Evolutionary conservation across 352 stramenopile genomes (phyloP), one percentile per base, ranked within the genome.

Genomic region (Phytophthora lateralis): DNA sequence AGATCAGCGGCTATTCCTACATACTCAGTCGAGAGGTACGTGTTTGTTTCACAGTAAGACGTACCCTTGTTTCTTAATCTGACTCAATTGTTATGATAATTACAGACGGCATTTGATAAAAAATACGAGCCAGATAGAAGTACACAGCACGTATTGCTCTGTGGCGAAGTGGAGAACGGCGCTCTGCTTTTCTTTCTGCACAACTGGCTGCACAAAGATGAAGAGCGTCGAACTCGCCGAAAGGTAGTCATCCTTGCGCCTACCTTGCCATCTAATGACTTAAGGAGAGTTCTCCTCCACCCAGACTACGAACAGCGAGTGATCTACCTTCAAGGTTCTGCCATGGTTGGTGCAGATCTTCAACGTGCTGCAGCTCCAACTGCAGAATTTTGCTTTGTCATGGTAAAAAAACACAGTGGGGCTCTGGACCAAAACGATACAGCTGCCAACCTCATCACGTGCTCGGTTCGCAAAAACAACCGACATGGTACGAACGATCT

Each of bases 181-280:
- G 74, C 78, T 1, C 72, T 93, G 3, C 71, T 82, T 8, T 92
- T 91, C 52, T 96, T 96, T 53, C 65, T 96, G 10, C 75, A 89
- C 56, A 85, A 84, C 20, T 93, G 89, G 78, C 62, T 95, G 1
- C 71, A 90, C 38, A 67, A 81, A 52, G 78, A 91, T 45, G 70
- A 88, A 58, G 75, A 93, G 37, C 64, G 76, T 21, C 69, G 75
- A 32, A 78, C 77, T 26, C 69, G 69, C 5, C 71, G 78, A 17
- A 88, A 84, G 56, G 83, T 93, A 15, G 76, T 96, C 11, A 90
- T 95, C 30, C 63, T 96, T 10, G 76, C 76, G 3, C 82, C 81
- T 0, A 76, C 65, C 0, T 65, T 91, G 6, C 85, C 87, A 0
- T 79, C 80, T 0, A 82, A 70, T 44, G 73, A 78, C 12, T 55